Conservation (phyloP, 2,329 filamentous ascomycete genomes). For the Zymoseptoria ardabiliae region DNA sequence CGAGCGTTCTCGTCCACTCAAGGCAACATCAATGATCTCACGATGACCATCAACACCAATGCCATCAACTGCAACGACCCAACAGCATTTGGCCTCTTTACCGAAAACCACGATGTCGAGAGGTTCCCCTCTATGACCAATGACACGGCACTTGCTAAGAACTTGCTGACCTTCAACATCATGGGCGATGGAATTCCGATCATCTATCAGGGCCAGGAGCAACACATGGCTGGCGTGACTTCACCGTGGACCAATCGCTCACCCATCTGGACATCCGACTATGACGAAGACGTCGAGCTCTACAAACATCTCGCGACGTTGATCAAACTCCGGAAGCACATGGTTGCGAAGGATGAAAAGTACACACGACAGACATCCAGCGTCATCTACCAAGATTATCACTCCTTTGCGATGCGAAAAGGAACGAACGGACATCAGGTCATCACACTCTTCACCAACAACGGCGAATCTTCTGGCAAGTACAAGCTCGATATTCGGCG, state of each 20-base stretch:
- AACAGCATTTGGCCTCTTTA: conserved; percentile 33
- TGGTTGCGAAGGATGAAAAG: conserved; percentile 30
- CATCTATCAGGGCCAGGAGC: conserved; percentile 38
- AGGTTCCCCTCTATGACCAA: conserved; percentile 33
- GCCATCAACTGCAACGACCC: conserved; percentile 32
- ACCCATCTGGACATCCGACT: conserved; percentile 33
- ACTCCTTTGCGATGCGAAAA: conserved; percentile 41
- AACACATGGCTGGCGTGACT: conserved; percentile 32
- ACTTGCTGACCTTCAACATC: conserved; percentile 33
- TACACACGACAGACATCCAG: conserved; percentile 39
- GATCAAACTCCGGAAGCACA: conserved; percentile 39
- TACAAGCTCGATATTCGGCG: conserved; percentile 30
- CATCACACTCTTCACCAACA: conserved; percentile 40
- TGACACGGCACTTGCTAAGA: conserved; percentile 33
- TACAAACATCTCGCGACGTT: conserved; percentile 35
- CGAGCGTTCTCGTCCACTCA: conserved; percentile 30
- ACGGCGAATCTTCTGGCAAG: conserved; percentile 29
- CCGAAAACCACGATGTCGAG: conserved; percentile 37
- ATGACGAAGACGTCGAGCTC: conserved; percentile 34
- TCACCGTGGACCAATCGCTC: conserved; percentile 30
- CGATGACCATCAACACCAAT: conserved; percentile 27
- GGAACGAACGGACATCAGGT: conserved; percentile 35
- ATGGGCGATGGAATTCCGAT: conserved; percentile 38
- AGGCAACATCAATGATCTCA: conserved; percentile 34
- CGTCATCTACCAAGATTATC: conserved; percentile 38